A percentile compares a stretch with the other conserved stretches of the same genome.
phyloP scores from a whole-genome alignment of 2,329 filamentous ascomycete species.

The Microsporum ferrugineum region DNA sequence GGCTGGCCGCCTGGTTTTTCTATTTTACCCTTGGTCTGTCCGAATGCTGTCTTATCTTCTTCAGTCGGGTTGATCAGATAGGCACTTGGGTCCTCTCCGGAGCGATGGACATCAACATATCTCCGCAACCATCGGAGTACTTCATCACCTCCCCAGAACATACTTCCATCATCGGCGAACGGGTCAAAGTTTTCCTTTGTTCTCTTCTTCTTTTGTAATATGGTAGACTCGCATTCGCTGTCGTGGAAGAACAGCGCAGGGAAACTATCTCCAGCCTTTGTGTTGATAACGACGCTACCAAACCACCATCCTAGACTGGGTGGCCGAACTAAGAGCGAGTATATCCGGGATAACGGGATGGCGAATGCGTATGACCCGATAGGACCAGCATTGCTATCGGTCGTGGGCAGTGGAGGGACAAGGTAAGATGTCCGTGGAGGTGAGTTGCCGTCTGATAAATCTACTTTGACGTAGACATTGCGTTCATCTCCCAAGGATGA shows the following conservation, averaged over 20 bases:
- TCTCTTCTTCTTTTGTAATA: conserved; percentile 80
- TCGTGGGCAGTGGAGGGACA: conserved; percentile 80
- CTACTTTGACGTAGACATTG: conserved; percentile 89
- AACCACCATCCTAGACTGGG: conserved; percentile 98
- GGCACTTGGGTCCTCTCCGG: conserved; percentile 74
- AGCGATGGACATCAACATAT: conserved; percentile 74
- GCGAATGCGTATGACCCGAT: conserved; percentile 81
- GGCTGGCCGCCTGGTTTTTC: conserved; percentile 15
- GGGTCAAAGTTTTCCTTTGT: conserved; percentile 80
- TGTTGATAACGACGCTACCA: conserved; percentile 88
- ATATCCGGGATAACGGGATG: conserved; percentile 78
- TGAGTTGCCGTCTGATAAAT: conserved; percentile 70
- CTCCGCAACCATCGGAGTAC: conserved; percentile 79
- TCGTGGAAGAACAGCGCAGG: conserved; percentile 97
- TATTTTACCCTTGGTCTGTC: conserved; percentile 36
- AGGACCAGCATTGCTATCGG: conserved; percentile 60
- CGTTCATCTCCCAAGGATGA: conserved; percentile 73
- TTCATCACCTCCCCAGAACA: conserved; percentile 98
- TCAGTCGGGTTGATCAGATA: conserved; percentile 80
- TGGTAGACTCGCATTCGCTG: conserved; percentile 89
- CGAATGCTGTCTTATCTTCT: conserved; percentile 76
- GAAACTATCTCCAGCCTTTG: conserved; percentile 78
- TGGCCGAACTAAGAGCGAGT: conserved; percentile 77
- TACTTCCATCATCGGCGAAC: conserved; percentile 63
- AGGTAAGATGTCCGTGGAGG: conserved; percentile 79